Base-by-base conservation (phyloP, 129 eudicot genomes). In the Oenanthe sinensis region DNA sequence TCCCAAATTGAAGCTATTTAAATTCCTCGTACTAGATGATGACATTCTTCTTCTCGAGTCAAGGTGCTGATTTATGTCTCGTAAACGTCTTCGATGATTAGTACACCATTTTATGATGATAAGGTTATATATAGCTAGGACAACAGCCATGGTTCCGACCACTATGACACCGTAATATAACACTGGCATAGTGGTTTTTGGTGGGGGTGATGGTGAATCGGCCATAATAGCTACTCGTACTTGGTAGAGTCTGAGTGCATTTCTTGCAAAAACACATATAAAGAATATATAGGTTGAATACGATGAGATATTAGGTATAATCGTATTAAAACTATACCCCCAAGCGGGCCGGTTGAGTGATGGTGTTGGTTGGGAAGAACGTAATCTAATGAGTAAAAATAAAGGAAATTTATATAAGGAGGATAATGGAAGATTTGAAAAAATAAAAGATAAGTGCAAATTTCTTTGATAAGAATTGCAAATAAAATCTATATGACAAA, bases 151-250 rank as follows among this genome's bases (percentile, higher is more conserved):
- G 17, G 90, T 85, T 26, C 89, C 93, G 4, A 90, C 87, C 8
- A 93, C 88, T 12, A 79, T 87, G 17, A 93, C 84, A 79, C 98
- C 93, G 79, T 90, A 92, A 86, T 92, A 92, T 69, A 92, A 13
- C 88, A 90, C 83, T 67, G 82, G 60, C 75, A 84, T 12, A 90
- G 55, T 81, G 47, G 87, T 55, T 78, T 44, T 75, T 60, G 81
- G 80, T 8, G 78, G 48, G 6, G 81, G 80, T n/a, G 78, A 63
- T 14, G 89, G 79, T 22, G 89, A 82, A 16, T 60, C 68, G 68
- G 68, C 68, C 68, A 60, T 60, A 60, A 9, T 60, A 58, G 33
- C 67, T 58, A 58, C n/a, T n/a, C n/a, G 36, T 33, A 33, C 36
- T 33, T 33, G 1, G 15, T 58, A 22, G 68, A 60, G 15, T n/a